A percentile compares a stretch with the other conserved stretches of the same genome.
These are phyloP conservation scores for Lasiosphaeria ovina DNA, from an alignment of 495 filamentous ascomycete genomes.

Conservation along the genomic window DNA sequence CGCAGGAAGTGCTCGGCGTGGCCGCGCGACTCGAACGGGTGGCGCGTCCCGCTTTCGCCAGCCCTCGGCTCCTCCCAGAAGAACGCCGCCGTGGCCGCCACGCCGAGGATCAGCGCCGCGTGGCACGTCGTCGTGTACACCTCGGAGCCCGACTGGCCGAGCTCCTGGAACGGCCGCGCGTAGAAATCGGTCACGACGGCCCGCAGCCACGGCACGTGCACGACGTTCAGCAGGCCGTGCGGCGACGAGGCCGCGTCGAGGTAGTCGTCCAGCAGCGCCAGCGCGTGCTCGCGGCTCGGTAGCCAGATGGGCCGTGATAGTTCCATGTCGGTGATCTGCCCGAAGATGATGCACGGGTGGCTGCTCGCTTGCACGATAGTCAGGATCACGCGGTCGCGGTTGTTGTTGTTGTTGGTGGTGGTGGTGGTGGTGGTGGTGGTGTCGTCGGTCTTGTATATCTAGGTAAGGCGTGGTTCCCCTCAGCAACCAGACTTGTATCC, in stretches of 20 bases:
- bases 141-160: no score
- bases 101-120: no score
- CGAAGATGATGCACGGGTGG: no score
- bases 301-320: background rate
- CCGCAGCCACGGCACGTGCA: constrained; percentile 16
- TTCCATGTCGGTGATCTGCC: no score
- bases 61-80: no score
- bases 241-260: constrained; percentile 11
- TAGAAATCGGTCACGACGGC: constrained; percentile 32
- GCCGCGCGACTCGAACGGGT: constrained; percentile 21
- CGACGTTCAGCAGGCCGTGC: background rate
- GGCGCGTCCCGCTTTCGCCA: background rate
- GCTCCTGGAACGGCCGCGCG: constrained; percentile 12
- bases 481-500: no score
- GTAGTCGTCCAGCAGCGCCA: constrained; percentile 32
- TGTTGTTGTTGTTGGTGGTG: background rate
- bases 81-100: no score
- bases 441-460: no score
- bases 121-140: no score
- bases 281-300: constrained; percentile 3
- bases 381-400: background rate
- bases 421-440: no score
- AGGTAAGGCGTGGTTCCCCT: no score
- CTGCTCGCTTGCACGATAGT: no score
- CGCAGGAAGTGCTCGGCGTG: constrained; percentile 16